A percentile compares a stretch with the other conserved stretches of the same genome.
Evolutionary conservation across 108 stramenopile species (phyloP).

Genomic region (Discostella stelligeroides): DNA sequence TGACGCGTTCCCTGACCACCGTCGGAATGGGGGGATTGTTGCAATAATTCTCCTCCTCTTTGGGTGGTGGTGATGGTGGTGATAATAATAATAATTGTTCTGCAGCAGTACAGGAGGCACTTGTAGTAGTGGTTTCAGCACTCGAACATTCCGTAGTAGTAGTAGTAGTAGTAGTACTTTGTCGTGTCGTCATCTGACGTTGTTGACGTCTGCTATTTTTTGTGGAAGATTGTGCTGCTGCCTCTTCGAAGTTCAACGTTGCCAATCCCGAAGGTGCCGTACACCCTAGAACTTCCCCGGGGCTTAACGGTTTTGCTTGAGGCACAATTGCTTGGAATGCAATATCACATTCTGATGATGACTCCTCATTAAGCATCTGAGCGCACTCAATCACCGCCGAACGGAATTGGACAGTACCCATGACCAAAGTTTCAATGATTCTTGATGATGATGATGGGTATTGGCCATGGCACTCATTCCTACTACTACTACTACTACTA

Average conservation of each 20-base stretch:
- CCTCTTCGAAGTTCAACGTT: slow-evolving; percentile 22
- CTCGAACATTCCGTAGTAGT: too few species aligned
- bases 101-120: too few species aligned
- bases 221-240: neutral
- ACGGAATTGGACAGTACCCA: slow-evolving; percentile 91
- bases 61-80: neutral
- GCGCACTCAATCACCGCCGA: slow-evolving; percentile 83
- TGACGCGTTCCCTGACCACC: slow-evolving; percentile 59
- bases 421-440: slow-evolving; percentile 31
- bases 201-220: neutral
- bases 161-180: neutral
- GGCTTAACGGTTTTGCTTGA: slow-evolving; percentile 91
- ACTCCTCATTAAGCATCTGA: slow-evolving; percentile 42
- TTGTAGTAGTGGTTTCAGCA: too few species aligned
- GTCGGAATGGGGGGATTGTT: neutral
- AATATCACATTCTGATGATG: slow-evolving; percentile 23
- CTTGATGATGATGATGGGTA: too few species aligned
- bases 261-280: slow-evolving; percentile 79
- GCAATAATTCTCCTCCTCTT: neutral
- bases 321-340: slow-evolving; percentile 56
- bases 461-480: too few species aligned
- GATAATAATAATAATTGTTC: neutral
- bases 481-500: too few species aligned
- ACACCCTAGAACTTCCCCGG: slow-evolving; percentile 97
- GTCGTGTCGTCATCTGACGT: neutral